These are phyloP conservation scores for Stagonosporopsis vannaccii DNA, from an alignment of 2,329 filamentous ascomycete species.

Conservation along the genomic window DNA sequence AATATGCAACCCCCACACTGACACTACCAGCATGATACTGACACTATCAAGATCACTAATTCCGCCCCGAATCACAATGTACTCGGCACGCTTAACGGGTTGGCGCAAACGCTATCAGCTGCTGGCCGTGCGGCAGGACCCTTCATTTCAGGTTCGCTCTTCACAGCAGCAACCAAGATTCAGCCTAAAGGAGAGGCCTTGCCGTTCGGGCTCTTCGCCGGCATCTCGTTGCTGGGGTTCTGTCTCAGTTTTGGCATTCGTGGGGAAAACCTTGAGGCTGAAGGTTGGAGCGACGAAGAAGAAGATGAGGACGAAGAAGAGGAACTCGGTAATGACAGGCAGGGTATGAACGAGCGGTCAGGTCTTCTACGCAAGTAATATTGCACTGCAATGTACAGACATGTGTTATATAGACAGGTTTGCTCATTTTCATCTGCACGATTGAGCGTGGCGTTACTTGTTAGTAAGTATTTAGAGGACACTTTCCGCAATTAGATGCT, in stretches of 20 bases:
- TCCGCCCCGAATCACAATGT: slow-evolving; percentile 85
- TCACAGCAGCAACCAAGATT: slow-evolving; percentile 77
- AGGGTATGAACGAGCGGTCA: slow-evolving; percentile 36
- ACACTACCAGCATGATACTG: slow-evolving; percentile 12
- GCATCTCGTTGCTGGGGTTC: slow-evolving; percentile 81
- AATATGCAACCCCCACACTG: slow-evolving; percentile 46
- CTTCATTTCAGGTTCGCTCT: slow-evolving; percentile 85
- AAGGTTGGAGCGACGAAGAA: slow-evolving; percentile 59
- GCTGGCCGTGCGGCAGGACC: slow-evolving; percentile 88
- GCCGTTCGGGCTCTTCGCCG: slow-evolving; percentile 87
- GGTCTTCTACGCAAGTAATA: slow-evolving; percentile 40
- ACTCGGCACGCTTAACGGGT: slow-evolving; percentile 87
- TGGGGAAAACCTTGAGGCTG: slow-evolving; percentile 66
- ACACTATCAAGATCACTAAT: slow-evolving; percentile 77
- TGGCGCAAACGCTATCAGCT: slow-evolving; percentile 92
- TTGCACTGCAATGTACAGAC: slow-evolving; percentile 3
- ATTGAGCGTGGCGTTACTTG: slow-evolving; percentile 13
- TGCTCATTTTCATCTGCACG: slow-evolving; percentile 9
- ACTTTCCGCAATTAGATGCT: slow-evolving; percentile 8
- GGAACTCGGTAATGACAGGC: slow-evolving; percentile 24
- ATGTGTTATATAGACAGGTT: slow-evolving; percentile 6
- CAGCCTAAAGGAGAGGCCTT: slow-evolving; percentile 82
- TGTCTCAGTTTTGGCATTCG: slow-evolving; percentile 79
- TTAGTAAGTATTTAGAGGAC: not conserved
- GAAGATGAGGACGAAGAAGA: slow-evolving; percentile 40